A percentile compares a stretch with the other conserved stretches of the same genome.
phyloP scores from a whole-genome alignment of 495 filamentous ascomycete species.

The Alectoria sarmentosa region DNA sequence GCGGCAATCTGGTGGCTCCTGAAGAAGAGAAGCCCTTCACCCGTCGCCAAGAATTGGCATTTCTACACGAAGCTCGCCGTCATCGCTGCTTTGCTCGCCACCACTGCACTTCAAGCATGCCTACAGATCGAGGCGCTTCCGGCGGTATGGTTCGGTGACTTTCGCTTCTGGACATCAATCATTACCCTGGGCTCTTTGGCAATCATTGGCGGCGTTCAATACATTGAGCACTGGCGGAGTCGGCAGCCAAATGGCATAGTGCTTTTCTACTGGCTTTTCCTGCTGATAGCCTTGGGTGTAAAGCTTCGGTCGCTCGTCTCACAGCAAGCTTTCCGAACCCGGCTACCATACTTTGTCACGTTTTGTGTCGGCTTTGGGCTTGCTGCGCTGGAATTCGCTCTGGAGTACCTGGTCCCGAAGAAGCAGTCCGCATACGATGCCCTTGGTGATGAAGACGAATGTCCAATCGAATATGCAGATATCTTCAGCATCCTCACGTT shows the following conservation, averaged over 20 bases:
- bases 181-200: conserved; percentile 68
- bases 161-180: conserved; percentile 85
- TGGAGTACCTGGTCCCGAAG: conserved; percentile 93
- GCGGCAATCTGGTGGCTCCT: conserved; percentile 70
- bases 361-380: conserved; percentile 71
- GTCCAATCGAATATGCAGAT: conserved; percentile 89
- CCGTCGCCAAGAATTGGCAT: conserved; percentile 82
- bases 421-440: conserved; percentile 75
- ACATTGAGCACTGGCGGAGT: conserved; percentile 82
- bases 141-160: conserved; percentile 68
- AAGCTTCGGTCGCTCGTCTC: conserved; percentile 85
- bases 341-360: conserved; percentile 68
- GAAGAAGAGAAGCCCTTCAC: conserved; percentile 53
- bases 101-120: conserved; percentile 62
- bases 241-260: conserved; percentile 89
- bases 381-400: conserved; percentile 62
- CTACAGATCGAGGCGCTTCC: conserved; percentile 69
- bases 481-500: conserved; percentile 93
- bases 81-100: conserved; percentile 58
- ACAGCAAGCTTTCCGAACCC: conserved; percentile 57
- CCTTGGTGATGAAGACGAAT: conserved; percentile 83
- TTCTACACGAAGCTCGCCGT: conserved; percentile 90
- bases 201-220: conserved; percentile 81
- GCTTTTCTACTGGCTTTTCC: conserved; percentile 92
- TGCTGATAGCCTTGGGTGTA: conserved; percentile 70